phyloP scores from a whole-genome alignment of 306 rosid genomes.

The Castanopsis chinensis region DNA sequence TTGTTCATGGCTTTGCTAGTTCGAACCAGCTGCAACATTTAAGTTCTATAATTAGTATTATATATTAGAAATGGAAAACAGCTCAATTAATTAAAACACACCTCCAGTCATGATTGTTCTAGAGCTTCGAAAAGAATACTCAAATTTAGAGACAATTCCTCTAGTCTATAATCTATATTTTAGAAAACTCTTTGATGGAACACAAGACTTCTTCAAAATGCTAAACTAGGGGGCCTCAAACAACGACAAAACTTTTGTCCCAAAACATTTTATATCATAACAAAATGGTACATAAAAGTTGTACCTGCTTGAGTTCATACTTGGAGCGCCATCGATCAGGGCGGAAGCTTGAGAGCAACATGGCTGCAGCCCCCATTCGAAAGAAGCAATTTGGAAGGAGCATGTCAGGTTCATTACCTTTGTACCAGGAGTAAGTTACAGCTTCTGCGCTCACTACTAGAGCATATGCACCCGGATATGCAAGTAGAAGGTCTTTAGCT shows the following conservation, averaged over 20 bases:
- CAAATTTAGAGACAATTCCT: no score
- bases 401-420: conserved; percentile 51
- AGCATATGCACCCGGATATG: conserved; percentile 49
- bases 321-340: conserved; percentile 62
- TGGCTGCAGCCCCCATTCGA: conserved; percentile 67
- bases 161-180: no score
- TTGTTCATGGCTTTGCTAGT: conserved; percentile 60
- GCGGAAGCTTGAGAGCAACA: conserved; percentile 50
- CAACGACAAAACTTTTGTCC: no score
- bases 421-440: conserved; percentile 54
- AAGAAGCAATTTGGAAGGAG: conserved; percentile 70
- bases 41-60: neutral
- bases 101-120: no score
- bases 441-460: conserved; percentile 68
- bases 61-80: no score
- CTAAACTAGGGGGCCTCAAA: no score
- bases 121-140: no score
- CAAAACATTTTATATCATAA: no score
- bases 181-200: no score
- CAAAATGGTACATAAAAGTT: neutral
- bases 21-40: conserved; percentile 42
- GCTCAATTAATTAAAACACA: no score
- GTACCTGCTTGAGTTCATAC: conserved; percentile 59
- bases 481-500: conserved; percentile 61
- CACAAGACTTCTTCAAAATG: no score